Base-by-base conservation (phyloP, 2,329 filamentous ascomycete species). In the Cyphellophora attinorum region DNA sequence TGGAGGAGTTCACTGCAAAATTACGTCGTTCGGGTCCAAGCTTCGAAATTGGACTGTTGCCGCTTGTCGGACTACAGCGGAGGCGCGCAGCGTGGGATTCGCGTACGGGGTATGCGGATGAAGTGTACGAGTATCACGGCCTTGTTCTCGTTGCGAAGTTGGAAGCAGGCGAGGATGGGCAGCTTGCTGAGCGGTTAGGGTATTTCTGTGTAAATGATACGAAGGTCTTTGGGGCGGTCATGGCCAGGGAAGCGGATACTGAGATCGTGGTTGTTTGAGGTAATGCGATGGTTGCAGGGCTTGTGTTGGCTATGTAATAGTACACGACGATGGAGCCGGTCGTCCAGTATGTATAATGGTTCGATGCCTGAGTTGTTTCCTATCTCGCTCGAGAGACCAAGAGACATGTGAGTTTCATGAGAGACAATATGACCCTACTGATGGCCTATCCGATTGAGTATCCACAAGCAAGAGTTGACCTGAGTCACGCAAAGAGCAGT, bases 211-310 rank as follows among this genome's bases (percentile, higher is more conserved):
- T 31, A 14, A 31, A 17, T 11, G 29, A 31, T 19, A 31, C 29
- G 15, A 16, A 19, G 12, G 10, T 31, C 15, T 31, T 31, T 19
- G 19, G 19, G 19, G 2, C 12, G 5, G 19, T 31, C 5, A 12
- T 31, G 15, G 29, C 16, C 29, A 10, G 14, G 15, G 12, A 16
- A 10, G 18, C 16, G 29, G 29, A 6, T 5, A 31, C 12, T 8
- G 29, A 31, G 29, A 31, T 31, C 29, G 19, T 40, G 31, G 34
- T 41, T 35, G 19, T 33, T 31, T 33, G 29, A 27, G 8, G 21
- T n/a, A 25, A n/a, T 8, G 21, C 8, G 21, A 8, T 25, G n/a
- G 21, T 8, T 8, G 8, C 21, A 25, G 21, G 21, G 8, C 8
- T 25, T 8, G n/a, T 25, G n/a, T 25, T 8, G 8, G 21, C n/a